Conservation (phyloP, 345 rosid species). For the Hirschfeldia incana region DNA sequence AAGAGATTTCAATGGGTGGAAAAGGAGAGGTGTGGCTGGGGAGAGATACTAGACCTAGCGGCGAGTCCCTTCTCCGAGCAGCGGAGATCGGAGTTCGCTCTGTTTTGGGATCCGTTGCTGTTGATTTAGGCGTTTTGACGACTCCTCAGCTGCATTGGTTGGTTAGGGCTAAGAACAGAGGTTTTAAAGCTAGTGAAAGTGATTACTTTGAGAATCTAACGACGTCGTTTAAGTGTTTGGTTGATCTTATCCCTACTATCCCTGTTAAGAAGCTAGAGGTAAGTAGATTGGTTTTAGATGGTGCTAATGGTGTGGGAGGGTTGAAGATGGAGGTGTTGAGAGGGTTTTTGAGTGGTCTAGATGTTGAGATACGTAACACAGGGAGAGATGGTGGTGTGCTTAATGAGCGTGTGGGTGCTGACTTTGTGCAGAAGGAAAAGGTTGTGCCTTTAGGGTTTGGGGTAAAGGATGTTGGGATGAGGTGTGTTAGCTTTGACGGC, state of each 20-base stretch:
- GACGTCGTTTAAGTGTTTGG: constrained; percentile 65
- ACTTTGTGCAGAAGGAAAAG: constrained; percentile 94
- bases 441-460: constrained; percentile 72
- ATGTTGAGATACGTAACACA: constrained; percentile 69
- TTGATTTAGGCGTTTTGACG: constrained; percentile 79
- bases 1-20: constrained; percentile 46
- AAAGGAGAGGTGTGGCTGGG: constrained; percentile 69
- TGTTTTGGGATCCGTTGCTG: constrained; percentile 56
- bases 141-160: constrained; percentile 97
- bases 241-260: constrained; percentile 64
- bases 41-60: constrained; percentile 96
- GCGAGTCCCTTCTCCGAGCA: constrained; percentile 77
- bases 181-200: constrained; percentile 60
- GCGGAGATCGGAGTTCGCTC: constrained; percentile 77
- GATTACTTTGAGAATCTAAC: constrained; percentile 82
- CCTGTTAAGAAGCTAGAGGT: constrained; percentile 32
- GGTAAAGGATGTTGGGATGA: constrained; percentile 52
- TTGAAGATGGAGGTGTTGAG: constrained; percentile 66
- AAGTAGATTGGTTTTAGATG: constrained; percentile 70
- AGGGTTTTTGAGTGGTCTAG: constrained; percentile 51
- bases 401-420: constrained; percentile 96
- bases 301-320: constrained; percentile 94
- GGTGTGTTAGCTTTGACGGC: constrained; percentile 98
- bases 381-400: constrained; percentile 78
- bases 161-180: constrained; percentile 84